phyloP scores from a whole-genome alignment of 2,329 filamentous ascomycete genomes.

The Beauveria rudraprayagi region DNA sequence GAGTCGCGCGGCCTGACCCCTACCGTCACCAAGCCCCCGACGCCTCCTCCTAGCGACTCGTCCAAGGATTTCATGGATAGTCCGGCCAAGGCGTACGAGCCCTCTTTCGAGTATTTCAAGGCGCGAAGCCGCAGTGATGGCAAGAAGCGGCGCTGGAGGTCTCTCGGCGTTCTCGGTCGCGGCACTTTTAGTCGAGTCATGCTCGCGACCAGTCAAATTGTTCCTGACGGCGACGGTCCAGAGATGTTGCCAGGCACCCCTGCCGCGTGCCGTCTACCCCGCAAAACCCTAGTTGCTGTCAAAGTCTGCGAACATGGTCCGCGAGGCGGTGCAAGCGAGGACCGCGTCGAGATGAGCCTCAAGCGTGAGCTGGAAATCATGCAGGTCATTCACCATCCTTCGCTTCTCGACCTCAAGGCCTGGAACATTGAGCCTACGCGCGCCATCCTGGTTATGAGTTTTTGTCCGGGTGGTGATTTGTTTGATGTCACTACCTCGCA shows the following conservation, averaged over 20 bases:
- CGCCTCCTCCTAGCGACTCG: slow-evolving; percentile 74
- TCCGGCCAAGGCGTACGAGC: slow-evolving; percentile 33
- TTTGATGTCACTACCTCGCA: slow-evolving; percentile 83
- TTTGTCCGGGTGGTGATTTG: slow-evolving; percentile 88
- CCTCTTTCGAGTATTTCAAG: slow-evolving; percentile 57
- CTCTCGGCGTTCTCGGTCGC: slow-evolving; percentile 73
- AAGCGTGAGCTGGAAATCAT: slow-evolving; percentile 95
- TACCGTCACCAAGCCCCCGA: slow-evolving; percentile 56
- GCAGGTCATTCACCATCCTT: slow-evolving; percentile 79
- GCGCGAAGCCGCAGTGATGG: slow-evolving; percentile 58
- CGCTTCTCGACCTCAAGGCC: slow-evolving; percentile 81
- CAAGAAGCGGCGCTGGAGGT: slow-evolving; percentile 70
- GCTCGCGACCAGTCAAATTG: slow-evolving; percentile 72
- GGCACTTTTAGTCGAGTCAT: slow-evolving; percentile 95
- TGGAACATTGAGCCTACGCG: slow-evolving; percentile 79
- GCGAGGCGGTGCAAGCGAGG: slow-evolving; percentile 84
- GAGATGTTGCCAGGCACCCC: slow-evolving; percentile 26
- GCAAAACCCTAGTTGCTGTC: slow-evolving; percentile 82
- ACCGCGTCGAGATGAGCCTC: slow-evolving; percentile 84
- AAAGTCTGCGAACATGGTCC: slow-evolving; percentile 95
- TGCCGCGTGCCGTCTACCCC: slow-evolving; percentile 35
- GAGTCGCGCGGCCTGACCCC: slow-evolving; percentile 65
- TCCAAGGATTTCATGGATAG: slow-evolving; percentile 37
- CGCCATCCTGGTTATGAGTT: slow-evolving; percentile 78
- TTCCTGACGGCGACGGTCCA: slow-evolving; percentile 38